Base-by-base conservation (phyloP, 768 basidiomycete species). In the Piloderma croceum region DNA sequence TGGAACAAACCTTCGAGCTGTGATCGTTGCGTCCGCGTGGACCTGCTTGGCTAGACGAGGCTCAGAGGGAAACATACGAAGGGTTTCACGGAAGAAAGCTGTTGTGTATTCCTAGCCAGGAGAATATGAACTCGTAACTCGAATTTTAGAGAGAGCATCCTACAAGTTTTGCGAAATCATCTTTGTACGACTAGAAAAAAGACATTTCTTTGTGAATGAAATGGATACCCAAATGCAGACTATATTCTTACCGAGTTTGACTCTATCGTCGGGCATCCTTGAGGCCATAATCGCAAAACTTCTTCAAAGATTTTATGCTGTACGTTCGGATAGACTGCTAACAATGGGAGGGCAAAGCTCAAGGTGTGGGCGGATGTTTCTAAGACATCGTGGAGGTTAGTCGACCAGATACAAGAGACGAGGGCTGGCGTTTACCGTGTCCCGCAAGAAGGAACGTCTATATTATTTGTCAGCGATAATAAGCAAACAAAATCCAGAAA, bases 391-490 rank as follows among this genome's bases (percentile, higher is more conserved):
- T 7, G 15, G 9, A 13, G 25, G 19, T 36, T 9, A 35, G 10
- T n/a, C 2, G 6, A 2, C 19, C 23, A 32, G 7, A 25, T 21
- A 33, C 17, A 31, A 2, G 11, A 24, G 7, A 13, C n/a, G 13
- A 23, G 3, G n/a, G 6, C 37, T 15, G 33, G 24, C 31, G 24
- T 58, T 5, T 41, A 70, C 73, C 72, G 48, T 73, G 70, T 10
- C 73, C 74, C n/a, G 71, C 71, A 18, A 76, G 50, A 19, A 73
- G 59, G 48, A 74, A 75, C 3, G 52, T 50, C 74, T 75, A 25
- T 7, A 31, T 19, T 12, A 33, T 33, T 25, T 4, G 15, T 38
- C 6, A 21, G 1, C 29, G 13, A 38, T 34, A n/a, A 13, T 3
- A 3, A 19, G 23, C 15, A 15, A 5, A 23, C 31, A 9, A 3